Percentiles rank a stretch among this genome's conserved stretches.
phyloP scores from a whole-genome alignment of 2,329 filamentous ascomycete genomes.

The Colletotrichum sp. region DNA sequence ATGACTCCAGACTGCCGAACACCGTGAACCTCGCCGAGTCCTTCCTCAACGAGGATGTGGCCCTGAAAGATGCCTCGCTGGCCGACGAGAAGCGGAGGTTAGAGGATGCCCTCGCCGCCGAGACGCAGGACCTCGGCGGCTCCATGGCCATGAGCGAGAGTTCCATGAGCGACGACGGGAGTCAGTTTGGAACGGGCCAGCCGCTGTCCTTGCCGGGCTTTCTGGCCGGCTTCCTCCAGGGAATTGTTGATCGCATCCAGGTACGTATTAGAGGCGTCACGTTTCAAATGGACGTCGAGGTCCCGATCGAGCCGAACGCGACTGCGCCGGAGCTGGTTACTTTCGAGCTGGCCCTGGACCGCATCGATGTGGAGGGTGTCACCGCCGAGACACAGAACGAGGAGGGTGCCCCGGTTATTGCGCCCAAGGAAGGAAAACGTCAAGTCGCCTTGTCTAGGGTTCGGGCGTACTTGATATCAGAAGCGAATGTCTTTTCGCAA shows the following conservation, averaged over 20 bases:
- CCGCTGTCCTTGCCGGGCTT: constrained; percentile 73
- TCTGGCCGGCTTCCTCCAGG: constrained; percentile 74
- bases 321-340: constrained; percentile 60
- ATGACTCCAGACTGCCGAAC: constrained; percentile 60
- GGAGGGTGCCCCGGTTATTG: constrained; percentile 37
- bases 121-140: constrained; percentile 66
- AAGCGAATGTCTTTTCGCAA: constrained; percentile 69
- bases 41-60: constrained; percentile 57
- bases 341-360: constrained; percentile 68
- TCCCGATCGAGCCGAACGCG: constrained; percentile 54
- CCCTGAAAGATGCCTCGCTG: constrained; percentile 64
- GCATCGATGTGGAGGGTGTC: constrained; percentile 71
- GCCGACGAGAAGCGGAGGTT: constrained; percentile 68
- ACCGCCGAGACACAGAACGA: constrained; percentile 45
- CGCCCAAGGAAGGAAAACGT: constrained; percentile 68
- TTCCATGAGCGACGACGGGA: constrained; percentile 65
- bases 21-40: constrained; percentile 78
- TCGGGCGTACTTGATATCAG: constrained; percentile 69
- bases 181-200: constrained; percentile 72
- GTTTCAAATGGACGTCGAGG: constrained; percentile 68
- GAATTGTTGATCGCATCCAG: constrained; percentile 74
- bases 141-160: constrained; percentile 64
- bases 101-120: constrained; percentile 70
- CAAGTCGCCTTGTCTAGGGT: constrained; percentile 69
- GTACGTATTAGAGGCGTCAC: constrained; percentile 69